Evolutionary conservation across 805 yeast species (phyloP), one percentile per base, ranked within the genome.

Genomic region (Wickerhamiella sergipiensis): DNA sequence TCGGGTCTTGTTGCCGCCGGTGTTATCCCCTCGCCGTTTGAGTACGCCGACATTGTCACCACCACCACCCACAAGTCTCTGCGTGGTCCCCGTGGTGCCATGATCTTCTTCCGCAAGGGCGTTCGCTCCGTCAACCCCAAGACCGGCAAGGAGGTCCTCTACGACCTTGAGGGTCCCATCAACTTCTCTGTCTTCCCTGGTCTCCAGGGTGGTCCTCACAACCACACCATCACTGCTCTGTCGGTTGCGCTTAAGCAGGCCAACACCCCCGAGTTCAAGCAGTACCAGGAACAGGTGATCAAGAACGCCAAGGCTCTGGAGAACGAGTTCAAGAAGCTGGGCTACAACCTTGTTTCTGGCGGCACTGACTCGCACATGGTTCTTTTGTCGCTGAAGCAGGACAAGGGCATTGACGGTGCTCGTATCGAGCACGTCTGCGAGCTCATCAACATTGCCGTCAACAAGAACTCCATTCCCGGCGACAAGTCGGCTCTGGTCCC

Each of bases 181-280:
- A 90, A 90, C 77, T 90, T 90, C 66, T 86, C 96, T 31, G 97
- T 90, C 51, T 90, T 90, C 85, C 98, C 98, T 60, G 97, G 95
- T 57, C 97, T 90, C 70, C 98, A 90, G 75, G 98, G 98, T 75
- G 98, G 98, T 65, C 98, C 98, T 59, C 97, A 90, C 71, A 90
- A 90, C 74, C 97, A 90, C 71, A 90, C 97, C 61, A 90, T 90
- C 64, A 80, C 95, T 57, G 97, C 97, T 19, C 75, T 90, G 61
- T 95, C 97, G 31, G 90, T 88, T 52, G 97, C 97, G 39, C 77
- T 90, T 63, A 86, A 86, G 66, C 97, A 90, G 74, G 89, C 95
- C 52, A 73, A 78, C 49, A 75, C 90, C 46, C 95, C 95, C 39
- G 96, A 86, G 68, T 90, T 81, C 74, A 83, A 78, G 67, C 75